Conservation (phyloP, 352 stramenopile species). For the Globisporangium echinulatum region DNA sequence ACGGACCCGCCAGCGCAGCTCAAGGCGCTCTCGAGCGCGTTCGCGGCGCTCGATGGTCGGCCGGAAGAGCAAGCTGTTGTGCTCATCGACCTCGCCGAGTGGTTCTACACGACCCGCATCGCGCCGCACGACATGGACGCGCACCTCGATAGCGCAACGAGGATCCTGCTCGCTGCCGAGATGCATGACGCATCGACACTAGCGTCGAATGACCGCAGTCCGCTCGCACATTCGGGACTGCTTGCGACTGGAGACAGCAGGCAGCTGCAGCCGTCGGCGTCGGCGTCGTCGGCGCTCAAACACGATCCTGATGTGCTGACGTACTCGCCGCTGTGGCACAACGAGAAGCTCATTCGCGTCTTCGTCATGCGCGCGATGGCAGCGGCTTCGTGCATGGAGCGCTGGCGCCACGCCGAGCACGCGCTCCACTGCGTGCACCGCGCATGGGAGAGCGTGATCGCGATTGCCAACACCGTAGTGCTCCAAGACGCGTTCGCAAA, state of each 20-base stretch:
- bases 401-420: conserved; percentile 23
- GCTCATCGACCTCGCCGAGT: conserved; percentile 83
- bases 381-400: conserved; percentile 23
- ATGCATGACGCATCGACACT: conserved; percentile 7
- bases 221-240: neutral
- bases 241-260: neutral
- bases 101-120: conserved; percentile 70
- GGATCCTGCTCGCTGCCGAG: conserved; percentile 34
- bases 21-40: conserved; percentile 43
- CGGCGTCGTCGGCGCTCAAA: conserved; percentile 5
- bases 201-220: neutral
- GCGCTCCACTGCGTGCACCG: conserved; percentile 39
- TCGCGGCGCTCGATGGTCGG: conserved; percentile 49
- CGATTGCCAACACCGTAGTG: conserved; percentile 35
- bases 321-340: conserved; percentile 42
- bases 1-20: conserved; percentile 54
- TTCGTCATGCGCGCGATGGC: conserved; percentile 40
- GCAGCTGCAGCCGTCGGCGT: neutral
- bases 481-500: conserved; percentile 28
- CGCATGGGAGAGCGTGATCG: conserved; percentile 46
- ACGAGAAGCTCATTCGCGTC: conserved; percentile 49
- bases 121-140: conserved; percentile 39
- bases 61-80: conserved; percentile 57
- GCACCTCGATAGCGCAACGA: conserved; percentile 51
- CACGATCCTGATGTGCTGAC: neutral